Evolutionary conservation across 1,139 yeast species (phyloP).

Genomic region (Geotrichum europaeum): DNA sequence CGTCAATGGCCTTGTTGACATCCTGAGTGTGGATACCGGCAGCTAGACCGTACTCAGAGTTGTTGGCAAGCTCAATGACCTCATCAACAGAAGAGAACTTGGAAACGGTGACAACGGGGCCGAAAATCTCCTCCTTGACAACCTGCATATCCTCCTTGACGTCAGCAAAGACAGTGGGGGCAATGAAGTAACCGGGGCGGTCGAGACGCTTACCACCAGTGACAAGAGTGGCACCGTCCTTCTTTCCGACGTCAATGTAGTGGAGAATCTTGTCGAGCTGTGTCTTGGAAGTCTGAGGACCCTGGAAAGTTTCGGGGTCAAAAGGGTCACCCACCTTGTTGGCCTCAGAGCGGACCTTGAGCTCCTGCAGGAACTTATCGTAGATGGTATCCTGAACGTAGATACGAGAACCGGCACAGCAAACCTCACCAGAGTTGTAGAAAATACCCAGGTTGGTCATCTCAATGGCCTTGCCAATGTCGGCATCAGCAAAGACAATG

Average conservation of each 20-base stretch:
- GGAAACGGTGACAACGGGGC: constrained; percentile 70
- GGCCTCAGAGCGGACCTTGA: constrained; percentile 46
- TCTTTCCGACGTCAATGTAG: constrained; percentile 61
- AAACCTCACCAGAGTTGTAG: constrained; percentile 78
- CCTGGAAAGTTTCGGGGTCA: constrained; percentile 61
- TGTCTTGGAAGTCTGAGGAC: constrained; percentile 67
- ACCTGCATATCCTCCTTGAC: constrained; percentile 58
- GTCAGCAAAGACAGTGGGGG: constrained; percentile 72
- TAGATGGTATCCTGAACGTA: constrained; percentile 67
- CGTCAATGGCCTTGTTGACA: constrained; percentile 52
- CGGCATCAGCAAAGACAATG: constrained; percentile 63
- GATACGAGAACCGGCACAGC: constrained; percentile 78
- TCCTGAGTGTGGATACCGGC: constrained; percentile 73
- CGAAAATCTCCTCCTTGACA: constrained; percentile 75
- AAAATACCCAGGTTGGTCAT: constrained; percentile 52
- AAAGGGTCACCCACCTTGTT: constrained; percentile 62
- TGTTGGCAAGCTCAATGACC: constrained; percentile 60
- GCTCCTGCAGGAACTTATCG: constrained; percentile 52
- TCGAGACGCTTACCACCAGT: constrained; percentile 65
- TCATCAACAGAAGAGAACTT: constrained; percentile 67
- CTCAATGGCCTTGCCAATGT: constrained; percentile 50
- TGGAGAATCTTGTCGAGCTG: constrained; percentile 66
- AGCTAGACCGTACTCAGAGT: constrained; percentile 71
- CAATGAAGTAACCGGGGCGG: constrained; percentile 60
- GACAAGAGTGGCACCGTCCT: constrained; percentile 62